These are phyloP conservation scores for Arthrobotrys sinensis DNA, from an alignment of 2,329 filamentous ascomycete species.

Conservation along the genomic window DNA sequence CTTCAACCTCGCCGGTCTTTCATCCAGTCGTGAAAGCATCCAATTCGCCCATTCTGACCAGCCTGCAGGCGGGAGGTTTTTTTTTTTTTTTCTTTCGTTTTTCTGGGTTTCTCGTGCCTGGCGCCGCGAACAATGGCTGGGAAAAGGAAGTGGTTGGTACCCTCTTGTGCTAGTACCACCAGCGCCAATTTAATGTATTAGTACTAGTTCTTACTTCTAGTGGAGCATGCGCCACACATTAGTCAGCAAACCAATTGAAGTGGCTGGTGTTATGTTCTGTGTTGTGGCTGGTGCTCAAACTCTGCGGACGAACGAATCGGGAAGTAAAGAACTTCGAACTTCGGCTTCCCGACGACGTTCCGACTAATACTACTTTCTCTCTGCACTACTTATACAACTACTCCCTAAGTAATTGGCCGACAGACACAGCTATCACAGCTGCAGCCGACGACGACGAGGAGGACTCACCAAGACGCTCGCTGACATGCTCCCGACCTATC, in stretches of 20 bases:
- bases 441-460: background rate
- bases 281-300: too few species aligned
- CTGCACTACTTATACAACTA: too few species aligned
- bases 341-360: too few species aligned
- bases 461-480: constrained; percentile 1
- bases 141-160: constrained; percentile 38
- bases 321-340: too few species aligned
- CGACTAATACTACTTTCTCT: too few species aligned
- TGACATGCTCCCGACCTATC: constrained; percentile 39
- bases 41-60: background rate
- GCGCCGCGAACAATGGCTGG: too few species aligned
- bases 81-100: background rate
- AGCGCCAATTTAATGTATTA: background rate
- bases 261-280: too few species aligned
- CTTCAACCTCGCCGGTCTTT: too few species aligned
- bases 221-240: constrained; percentile 7
- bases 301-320: too few species aligned
- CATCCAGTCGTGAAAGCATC: too few species aligned
- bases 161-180: background rate
- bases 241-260: background rate
- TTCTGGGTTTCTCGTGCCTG: background rate
- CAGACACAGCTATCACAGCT: too few species aligned
- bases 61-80: background rate
- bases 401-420: too few species aligned
- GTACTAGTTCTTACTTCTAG: background rate